A percentile compares a stretch with the other conserved stretches of the same genome.
Conservation (phyloP, 495 filamentous ascomycete genomes). For the Daldinia concentrica region DNA sequence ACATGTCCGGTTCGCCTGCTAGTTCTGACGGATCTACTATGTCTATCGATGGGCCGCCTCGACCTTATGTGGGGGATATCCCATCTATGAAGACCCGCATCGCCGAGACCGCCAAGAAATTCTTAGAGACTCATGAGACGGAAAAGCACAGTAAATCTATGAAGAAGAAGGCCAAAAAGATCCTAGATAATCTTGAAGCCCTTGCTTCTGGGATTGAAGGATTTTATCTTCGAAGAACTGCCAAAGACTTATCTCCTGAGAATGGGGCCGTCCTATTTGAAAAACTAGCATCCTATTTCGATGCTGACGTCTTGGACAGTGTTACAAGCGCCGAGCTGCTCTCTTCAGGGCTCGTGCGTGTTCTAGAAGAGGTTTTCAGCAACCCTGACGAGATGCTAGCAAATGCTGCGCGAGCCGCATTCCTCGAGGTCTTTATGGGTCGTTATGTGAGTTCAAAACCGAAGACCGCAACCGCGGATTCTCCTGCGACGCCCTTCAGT, state of each 20-base stretch:
- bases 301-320: slow-evolving; percentile 84
- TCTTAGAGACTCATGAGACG: slow-evolving; percentile 83
- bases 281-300: slow-evolving; percentile 85
- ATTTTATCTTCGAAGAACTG: slow-evolving; percentile 69
- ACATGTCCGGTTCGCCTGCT: slow-evolving; percentile 75
- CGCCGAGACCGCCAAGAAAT: slow-evolving; percentile 75
- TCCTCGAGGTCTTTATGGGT: slow-evolving; percentile 94
- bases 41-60: slow-evolving; percentile 62
- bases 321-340: slow-evolving; percentile 97
- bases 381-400: slow-evolving; percentile 66
- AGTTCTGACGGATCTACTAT: slow-evolving; percentile 68
- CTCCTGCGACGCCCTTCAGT: slow-evolving; percentile 84
- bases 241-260: slow-evolving; percentile 52
- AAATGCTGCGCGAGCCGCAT: slow-evolving; percentile 76
- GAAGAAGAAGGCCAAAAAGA: slow-evolving; percentile 78
- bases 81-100: slow-evolving; percentile 78
- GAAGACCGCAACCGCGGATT: slow-evolving; percentile 68
- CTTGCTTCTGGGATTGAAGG: slow-evolving; percentile 75
- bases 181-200: slow-evolving; percentile 74
- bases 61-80: slow-evolving; percentile 57
- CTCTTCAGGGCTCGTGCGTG: slow-evolving; percentile 85
- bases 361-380: slow-evolving; percentile 82
- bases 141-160: slow-evolving; percentile 73
- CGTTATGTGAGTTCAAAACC: slow-evolving; percentile 68
- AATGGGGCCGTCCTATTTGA: slow-evolving; percentile 73